phyloP scores from a whole-genome alignment of 1,284 basidiomycete species.

The Earliella scabrosa region DNA sequence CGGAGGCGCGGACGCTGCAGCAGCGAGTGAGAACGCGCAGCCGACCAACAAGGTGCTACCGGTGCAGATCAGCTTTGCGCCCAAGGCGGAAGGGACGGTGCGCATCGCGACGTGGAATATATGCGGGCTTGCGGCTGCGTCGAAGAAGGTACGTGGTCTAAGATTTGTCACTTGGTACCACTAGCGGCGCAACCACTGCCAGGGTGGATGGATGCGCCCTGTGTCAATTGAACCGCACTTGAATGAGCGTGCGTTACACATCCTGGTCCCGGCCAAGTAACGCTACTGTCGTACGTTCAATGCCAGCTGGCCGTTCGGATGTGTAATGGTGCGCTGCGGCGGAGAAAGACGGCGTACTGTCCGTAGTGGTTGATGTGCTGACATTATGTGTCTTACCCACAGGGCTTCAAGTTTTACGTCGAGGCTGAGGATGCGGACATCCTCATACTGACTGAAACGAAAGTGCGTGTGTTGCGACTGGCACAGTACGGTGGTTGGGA shows the following conservation, averaged over 20 bases:
- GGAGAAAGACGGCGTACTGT: neutral
- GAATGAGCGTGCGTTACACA: too few relatives aligned
- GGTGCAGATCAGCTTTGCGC: conserved; percentile 62
- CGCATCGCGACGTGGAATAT: conserved; percentile 81
- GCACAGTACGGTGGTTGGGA: neutral
- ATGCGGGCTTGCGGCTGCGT: conserved; percentile 67
- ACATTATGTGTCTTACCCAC: neutral
- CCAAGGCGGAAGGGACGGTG: conserved; percentile 47
- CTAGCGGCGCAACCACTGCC: neutral
- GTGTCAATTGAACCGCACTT: too few relatives aligned
- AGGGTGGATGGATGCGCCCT: neutral
- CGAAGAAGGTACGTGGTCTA: conserved; percentile 62
- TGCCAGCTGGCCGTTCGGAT: too few relatives aligned
- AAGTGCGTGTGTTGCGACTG: conserved; percentile 47
- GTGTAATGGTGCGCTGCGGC: neutral
- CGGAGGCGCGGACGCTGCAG: neutral
- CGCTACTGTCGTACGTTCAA: too few relatives aligned
- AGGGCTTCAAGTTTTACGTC: conserved; percentile 83
- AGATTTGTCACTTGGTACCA: too few relatives aligned
- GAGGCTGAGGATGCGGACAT: conserved; percentile 86
- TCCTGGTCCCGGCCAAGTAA: too few relatives aligned
- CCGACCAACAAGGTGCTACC: conserved; percentile 78
- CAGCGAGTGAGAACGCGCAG: conserved; percentile 42
- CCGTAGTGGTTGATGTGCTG: neutral
- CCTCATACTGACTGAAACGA: conserved; percentile 82